Base-by-base conservation (phyloP, 345 rosid genomes). In the Garcia nutans region DNA sequence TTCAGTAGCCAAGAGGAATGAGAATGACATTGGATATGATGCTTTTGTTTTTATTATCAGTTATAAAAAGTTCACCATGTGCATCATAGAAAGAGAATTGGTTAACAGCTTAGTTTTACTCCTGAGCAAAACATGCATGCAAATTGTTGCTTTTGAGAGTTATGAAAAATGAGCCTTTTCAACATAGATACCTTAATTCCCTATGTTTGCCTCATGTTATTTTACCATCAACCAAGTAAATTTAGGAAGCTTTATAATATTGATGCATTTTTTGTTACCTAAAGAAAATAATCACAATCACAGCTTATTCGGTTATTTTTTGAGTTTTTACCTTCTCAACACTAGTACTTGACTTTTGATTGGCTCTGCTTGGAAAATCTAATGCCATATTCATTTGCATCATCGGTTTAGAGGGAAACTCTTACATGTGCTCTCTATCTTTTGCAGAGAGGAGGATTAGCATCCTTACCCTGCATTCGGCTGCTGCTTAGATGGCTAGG, bases 381-480 rank as follows among this genome's bases (percentile, higher is more conserved):
- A 70, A 31, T 70, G 28, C 3, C 8, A 33, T 26, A 6, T 71
- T 71, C 37, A 58, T 56, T 19, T 47, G 63, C 74, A 19, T 33
- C 22, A 63, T 10, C 16, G 10, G 6, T 5, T 23, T 65, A 13
- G 8, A 3, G 5, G 6, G 6, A 6, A 3, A 37, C 6, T 37
- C 6, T 37, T 37, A 5, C 15, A 44, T 41, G 69, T 65, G 12
- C 23, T 2, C 17, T 2, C 44, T 44, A 3, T 28, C 49, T 71
- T 60, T 63, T 85, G 88, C 87, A 89, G 91, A 88, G 66, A 86
- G 93, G 90, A 89, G 91, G 84, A 81, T 86, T 49, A 90, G 89
- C 19, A 83, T 82, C 49, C 91, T 85, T 84, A 82, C 89, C 63
- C 81, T 77, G 73, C 79, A 82, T 76, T 80, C 87, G 67, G 91